phyloP scores from a whole-genome alignment of 257 asterid species.

The Fraxinus cuspidata region DNA sequence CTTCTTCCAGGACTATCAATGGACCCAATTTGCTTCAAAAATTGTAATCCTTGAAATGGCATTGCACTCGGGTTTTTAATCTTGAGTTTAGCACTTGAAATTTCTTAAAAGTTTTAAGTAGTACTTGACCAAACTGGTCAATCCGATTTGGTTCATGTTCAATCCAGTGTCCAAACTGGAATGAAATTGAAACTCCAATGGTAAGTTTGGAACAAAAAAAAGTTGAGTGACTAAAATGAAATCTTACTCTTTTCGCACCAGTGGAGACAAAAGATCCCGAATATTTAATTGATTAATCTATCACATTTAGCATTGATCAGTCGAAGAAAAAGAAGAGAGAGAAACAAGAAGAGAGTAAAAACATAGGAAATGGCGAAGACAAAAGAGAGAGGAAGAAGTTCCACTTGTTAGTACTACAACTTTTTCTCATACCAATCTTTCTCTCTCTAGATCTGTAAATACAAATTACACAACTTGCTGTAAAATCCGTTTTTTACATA shows the following conservation, averaged over 20 bases:
- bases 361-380: conserved; percentile 77
- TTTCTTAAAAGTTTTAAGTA: no score
- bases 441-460: conserved; percentile 68
- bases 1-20: no score
- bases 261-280: no score
- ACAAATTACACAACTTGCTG: conserved; percentile 16
- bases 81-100: no score
- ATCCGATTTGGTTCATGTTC: no score
- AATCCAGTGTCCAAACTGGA: not conserved
- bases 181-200: not conserved
- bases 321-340: conserved; percentile 21
- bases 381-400: conserved; percentile 44
- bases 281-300: not conserved
- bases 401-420: conserved; percentile 32
- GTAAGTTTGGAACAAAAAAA: not conserved
- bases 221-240: not conserved
- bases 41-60: no score
- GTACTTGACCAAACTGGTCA: no score
- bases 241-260: no score
- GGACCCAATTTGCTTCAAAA: no score
- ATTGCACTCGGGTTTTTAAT: no score
- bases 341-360: conserved; percentile 28
- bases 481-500: conserved; percentile 2
- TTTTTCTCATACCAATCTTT: conserved; percentile 34
- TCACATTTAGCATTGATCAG: conserved; percentile 5